phyloP scores from a whole-genome alignment of 306 rosid genomes.

The Trichosanthes cucumerina region DNA sequence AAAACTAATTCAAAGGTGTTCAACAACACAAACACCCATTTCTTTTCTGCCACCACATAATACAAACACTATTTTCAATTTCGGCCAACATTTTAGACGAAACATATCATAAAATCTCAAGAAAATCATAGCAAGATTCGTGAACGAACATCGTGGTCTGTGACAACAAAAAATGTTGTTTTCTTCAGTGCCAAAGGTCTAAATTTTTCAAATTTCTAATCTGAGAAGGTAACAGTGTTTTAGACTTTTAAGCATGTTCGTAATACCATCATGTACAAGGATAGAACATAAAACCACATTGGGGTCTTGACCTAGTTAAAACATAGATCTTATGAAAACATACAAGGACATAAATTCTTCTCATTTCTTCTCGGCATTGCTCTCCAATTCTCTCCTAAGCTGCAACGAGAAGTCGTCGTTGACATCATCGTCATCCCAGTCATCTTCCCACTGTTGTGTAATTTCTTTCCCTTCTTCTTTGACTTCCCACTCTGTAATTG shows the following conservation, averaged over 20 bases:
- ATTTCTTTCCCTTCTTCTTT: constrained; percentile 74
- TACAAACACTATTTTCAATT: neutral
- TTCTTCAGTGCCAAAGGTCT: neutral
- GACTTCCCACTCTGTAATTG: constrained; percentile 57
- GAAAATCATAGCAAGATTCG: neutral
- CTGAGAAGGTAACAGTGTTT: neutral
- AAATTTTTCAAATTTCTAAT: neutral
- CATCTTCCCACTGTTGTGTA: constrained; percentile 93
- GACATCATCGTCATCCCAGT: constrained; percentile 94
- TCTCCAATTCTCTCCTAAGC: constrained; percentile 74
- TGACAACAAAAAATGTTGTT: neutral
- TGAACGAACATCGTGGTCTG: neutral
- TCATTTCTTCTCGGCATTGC: constrained; percentile 42
- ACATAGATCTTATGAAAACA: neutral
- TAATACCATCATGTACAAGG: neutral
- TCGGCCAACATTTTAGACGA: neutral
- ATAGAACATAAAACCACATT: neutral
- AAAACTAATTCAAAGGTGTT: neutral
- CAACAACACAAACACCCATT: neutral
- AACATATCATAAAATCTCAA: neutral
- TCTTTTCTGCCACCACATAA: neutral
- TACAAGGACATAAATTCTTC: neutral
- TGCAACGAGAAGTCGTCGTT: constrained; percentile 89
- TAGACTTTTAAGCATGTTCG: neutral
- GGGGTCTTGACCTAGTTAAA: neutral